A percentile compares a stretch with the other conserved stretches of the same genome.
Evolutionary conservation across 768 basidiomycete species (phyloP).

Genomic region (Favolaschia claudopus): DNA sequence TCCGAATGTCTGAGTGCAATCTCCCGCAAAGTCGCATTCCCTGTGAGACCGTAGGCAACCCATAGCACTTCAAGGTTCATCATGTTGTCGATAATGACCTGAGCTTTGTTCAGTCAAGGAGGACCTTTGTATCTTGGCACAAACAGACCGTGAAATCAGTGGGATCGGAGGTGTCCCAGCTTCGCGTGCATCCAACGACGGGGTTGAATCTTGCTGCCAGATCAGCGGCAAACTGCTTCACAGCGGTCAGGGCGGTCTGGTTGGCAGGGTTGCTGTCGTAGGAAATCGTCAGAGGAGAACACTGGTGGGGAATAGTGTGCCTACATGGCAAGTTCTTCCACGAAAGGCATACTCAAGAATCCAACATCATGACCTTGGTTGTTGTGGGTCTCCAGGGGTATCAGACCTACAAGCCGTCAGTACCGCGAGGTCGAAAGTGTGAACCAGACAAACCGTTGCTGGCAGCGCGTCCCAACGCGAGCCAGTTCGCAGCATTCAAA

Average conservation of each 20-base stretch:
- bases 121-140: not conserved
- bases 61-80: slow-evolving; percentile 80
- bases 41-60: slow-evolving; percentile 62
- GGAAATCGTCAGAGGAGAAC: not conserved
- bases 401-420: no score
- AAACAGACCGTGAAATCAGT: slow-evolving; percentile 61
- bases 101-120: not conserved
- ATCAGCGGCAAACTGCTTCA: slow-evolving; percentile 64
- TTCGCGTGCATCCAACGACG: slow-evolving; percentile 72
- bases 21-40: slow-evolving; percentile 61
- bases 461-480: slow-evolving; percentile 58
- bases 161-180: slow-evolving; percentile 68
- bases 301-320: slow-evolving; percentile 30
- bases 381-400: slow-evolving; percentile 56
- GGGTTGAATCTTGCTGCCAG: slow-evolving; percentile 66
- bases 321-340: slow-evolving; percentile 66
- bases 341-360: slow-evolving; percentile 74
- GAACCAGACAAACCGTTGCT: no score
- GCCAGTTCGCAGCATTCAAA: slow-evolving; percentile 59
- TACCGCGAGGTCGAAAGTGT: no score
- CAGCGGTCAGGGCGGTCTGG: slow-evolving; percentile 58
- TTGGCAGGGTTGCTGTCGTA: slow-evolving; percentile 62
- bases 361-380: slow-evolving; percentile 73
- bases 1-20: slow-evolving; percentile 73
- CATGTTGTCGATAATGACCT: slow-evolving; percentile 84